Percentiles rank a stretch among this genome's conserved stretches.
phyloP scores from a whole-genome alignment of 78 protist species.

The Dictyostelium brefeldianum region DNA sequence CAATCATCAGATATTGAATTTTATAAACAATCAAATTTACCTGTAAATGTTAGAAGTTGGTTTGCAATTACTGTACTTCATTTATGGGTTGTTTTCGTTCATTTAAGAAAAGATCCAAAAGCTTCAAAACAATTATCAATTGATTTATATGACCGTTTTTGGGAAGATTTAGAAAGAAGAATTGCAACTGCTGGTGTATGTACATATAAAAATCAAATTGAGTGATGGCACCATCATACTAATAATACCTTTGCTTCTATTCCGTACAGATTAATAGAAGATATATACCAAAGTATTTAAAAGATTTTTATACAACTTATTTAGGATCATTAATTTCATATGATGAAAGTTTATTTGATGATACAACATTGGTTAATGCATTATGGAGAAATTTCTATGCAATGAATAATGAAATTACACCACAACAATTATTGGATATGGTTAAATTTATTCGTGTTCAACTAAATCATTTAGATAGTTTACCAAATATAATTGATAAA shows the following conservation, averaged over 20 bases:
- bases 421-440: conserved; percentile 11
- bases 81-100: conserved; percentile 64
- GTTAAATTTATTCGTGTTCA: conserved; percentile 45
- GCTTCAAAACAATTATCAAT: conserved; percentile 20
- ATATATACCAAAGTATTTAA: conserved; percentile 52
- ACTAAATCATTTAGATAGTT: conserved; percentile 60
- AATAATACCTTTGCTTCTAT: background rate
- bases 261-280: conserved; percentile 40
- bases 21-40: conserved; percentile 52
- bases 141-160: conserved; percentile 75
- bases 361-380: conserved; percentile 42
- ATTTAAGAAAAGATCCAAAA: conserved; percentile 61
- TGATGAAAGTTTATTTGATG: conserved; percentile 76
- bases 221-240: no score
- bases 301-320: conserved; percentile 63
- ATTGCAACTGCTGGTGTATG: conserved; percentile 72
- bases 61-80: conserved; percentile 44
- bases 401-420: conserved; percentile 7
- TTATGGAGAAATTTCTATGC: conserved; percentile 73
- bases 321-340: conserved; percentile 57
- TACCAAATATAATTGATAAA: conserved; percentile 11
- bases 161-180: conserved; percentile 75
- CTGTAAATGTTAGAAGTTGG: conserved; percentile 72
- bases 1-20: conserved; percentile 43
- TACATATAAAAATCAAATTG: no score